A percentile compares a stretch with the other conserved stretches of the same genome.
These are phyloP conservation scores for Plantago major DNA, from an alignment of 257 asterid species.

Conservation along the genomic window DNA sequence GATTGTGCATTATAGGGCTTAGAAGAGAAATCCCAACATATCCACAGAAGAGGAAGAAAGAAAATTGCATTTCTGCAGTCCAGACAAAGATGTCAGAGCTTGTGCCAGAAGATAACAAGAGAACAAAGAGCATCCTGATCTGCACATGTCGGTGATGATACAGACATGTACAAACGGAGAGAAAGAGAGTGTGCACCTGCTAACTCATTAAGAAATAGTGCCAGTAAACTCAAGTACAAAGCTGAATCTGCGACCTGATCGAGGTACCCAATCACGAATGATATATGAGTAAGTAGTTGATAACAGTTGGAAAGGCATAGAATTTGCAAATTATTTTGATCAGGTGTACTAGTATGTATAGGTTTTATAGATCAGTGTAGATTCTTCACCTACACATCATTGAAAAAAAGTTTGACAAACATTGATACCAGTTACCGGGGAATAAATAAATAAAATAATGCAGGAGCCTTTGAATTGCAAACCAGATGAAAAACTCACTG, in stretches of 20 bases:
- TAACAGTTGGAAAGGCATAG: no score
- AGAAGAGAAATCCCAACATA: conserved; percentile 84
- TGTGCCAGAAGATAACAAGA: background rate
- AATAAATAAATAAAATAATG: conserved; percentile 14
- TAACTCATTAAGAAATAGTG: conserved; percentile 77
- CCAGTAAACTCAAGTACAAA: conserved; percentile 77
- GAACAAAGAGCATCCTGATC: no score
- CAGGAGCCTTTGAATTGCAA: conserved; percentile 6
- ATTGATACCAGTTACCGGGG: no score
- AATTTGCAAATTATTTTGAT: no score
- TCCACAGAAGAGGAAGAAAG: conserved; percentile 91
- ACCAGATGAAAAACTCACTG: conserved; percentile 56
- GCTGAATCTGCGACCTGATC: conserved; percentile 94
- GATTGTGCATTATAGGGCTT: conserved; percentile 98
- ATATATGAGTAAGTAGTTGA: background rate
- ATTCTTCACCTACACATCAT: no score
- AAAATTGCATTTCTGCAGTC: conserved; percentile 76
- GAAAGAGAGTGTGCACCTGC: conserved; percentile 45
- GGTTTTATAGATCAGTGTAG: no score
- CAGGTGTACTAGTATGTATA: no score
- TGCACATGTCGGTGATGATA: conserved; percentile 12
- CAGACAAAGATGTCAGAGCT: conserved; percentile 20
- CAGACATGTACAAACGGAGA: background rate
- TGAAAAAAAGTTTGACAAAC: no score
- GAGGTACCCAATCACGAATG: conserved; percentile 18